Evolutionary conservation across 1,284 basidiomycete genomes (phyloP), one percentile per base, ranked within the genome.

Genomic region (Ustilago cynodontis): DNA sequence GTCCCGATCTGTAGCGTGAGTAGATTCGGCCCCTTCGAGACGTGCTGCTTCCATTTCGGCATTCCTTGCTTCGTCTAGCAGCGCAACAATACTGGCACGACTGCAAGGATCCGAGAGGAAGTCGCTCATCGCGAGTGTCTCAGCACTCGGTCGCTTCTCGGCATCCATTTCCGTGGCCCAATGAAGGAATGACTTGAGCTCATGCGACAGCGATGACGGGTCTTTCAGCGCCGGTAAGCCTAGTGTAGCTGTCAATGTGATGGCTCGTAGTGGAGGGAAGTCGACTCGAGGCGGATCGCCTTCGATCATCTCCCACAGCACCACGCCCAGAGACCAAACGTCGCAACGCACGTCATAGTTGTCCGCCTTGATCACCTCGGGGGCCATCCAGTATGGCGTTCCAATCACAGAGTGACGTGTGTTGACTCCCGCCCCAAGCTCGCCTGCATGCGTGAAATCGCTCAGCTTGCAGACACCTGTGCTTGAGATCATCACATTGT

Each of bases 381-480:
- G 81, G 33, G 80, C 77, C 81, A 82, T 82, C 80, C 80, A 82
- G 68, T 82, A 82, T 50, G 81, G 73, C 50, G 80, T 82, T 2
- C 81, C 81, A 6, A 82, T 65, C 22, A 82, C 77, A 31, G 71
- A 76, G n/a, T 63, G 62, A n/a, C 75, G 63, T 54, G 56, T 55
- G 16, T 10, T 57, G 18, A 59, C 61, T 0, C 61, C 66, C 6
- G 52, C 54, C 18, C 66, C 57, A 18, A 80, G 69, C 59, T 79
- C 64, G 45, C 60, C 65, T 9, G 80, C 80, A 51, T 82, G 78
- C 35, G 77, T 82, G 26, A 83, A 81, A 51, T 80, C 81, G 59
- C 71, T 67, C 49, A 82, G 68, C 63, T 82, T 83, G 62, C 78
- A 70, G 8, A 66, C 64, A 7, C 80, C 81, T 28, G 69, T 58